Evolutionary conservation across 257 asterid genomes (phyloP), one percentile per base, ranked within the genome.

Genomic region (Scutellaria baicalensis): DNA sequence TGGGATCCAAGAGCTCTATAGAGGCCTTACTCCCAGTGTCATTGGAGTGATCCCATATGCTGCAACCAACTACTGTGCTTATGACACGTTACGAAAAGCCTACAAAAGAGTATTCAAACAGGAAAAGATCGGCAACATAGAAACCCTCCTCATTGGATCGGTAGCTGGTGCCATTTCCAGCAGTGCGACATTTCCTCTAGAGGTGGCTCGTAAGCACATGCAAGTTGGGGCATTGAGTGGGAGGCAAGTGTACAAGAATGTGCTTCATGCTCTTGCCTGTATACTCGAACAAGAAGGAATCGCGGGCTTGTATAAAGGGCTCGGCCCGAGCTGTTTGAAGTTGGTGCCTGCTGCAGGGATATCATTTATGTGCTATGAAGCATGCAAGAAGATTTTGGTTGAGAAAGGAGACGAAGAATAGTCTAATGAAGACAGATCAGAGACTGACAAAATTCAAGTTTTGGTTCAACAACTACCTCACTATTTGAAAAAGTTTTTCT

Each of bases 291-390:
- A 82, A 35, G 97, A 93, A 77, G 98, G 97, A 1, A 54, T 87
- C n/a, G 80, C 70, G 6, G 98, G 98, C 16, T 44, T 93, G 78
- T 93, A 93, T 40, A 87, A 78, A 74, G 97, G 98, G 66, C 92
- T 93, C 0, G 98, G 97, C 1, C 96, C 96, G 13, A 93, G 98
- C 78, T 93, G 96, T 68, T 35, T 90, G 81, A 93, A 93, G 84
- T 66, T 93, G 71, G 96, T 93, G 13, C 98, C 97, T 11, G 98
- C 96, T 10, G 98, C 98, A 0, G 98, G 98, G 70, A 93, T 93
- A 44, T 93, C 98, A 42, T 93, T 93, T 76, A 93, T 91, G 98
- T 93, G 98, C 68, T 93, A 93, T 2, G 97, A 93, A 75, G 97
- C 97, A 2, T 88, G 96, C 84, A 89, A 93, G 91, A 80, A 77